Percentiles rank a stretch among this genome's conserved stretches.
Conservation (phyloP, 2,329 filamentous ascomycete genomes). For the Hymenoscyphus infarciens region DNA sequence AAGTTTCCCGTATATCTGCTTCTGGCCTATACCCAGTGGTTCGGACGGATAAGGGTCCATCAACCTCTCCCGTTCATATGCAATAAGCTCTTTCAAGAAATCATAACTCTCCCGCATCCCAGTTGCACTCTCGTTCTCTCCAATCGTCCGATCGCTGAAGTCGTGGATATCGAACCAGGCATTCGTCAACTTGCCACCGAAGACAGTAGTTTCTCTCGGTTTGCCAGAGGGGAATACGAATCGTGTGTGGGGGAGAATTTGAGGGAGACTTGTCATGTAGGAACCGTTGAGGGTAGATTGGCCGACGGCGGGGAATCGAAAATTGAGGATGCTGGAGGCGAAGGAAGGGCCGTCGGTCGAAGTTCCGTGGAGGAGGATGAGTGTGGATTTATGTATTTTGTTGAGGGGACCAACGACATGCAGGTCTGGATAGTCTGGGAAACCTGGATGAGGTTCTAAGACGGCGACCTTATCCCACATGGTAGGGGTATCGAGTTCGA, state of each 20-base stretch:
- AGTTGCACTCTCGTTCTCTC: constrained; percentile 12
- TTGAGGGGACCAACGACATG: constrained; percentile 23
- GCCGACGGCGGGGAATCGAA: constrained; percentile 16
- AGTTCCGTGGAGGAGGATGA: constrained; percentile 42
- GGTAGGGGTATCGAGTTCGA: neutral
- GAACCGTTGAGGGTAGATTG: constrained; percentile 28
- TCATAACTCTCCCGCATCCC: constrained; percentile 18
- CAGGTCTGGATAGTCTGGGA: constrained; percentile 4
- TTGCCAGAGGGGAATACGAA: constrained; percentile 27
- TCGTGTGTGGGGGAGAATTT: constrained; percentile 17
- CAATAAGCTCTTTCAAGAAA: constrained; percentile 19
- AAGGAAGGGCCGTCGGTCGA: constrained; percentile 38
- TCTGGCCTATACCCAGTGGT: neutral
- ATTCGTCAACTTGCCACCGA: constrained; percentile 21
- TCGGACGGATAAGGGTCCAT: constrained; percentile 1
- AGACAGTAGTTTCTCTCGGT: constrained; percentile 20
- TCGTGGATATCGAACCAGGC: constrained; percentile 32
- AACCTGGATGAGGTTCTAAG: neutral
- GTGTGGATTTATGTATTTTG: constrained; percentile 33
- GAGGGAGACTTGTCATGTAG: constrained; percentile 29
- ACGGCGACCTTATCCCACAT: neutral
- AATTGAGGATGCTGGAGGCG: constrained; percentile 34
- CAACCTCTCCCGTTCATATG: constrained; percentile 8
- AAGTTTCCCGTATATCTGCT: constrained; percentile 7
- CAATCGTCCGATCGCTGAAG: constrained; percentile 27